Conservation (phyloP, 192 early-diverging fungal genomes). For the Backusella westeae region DNA sequence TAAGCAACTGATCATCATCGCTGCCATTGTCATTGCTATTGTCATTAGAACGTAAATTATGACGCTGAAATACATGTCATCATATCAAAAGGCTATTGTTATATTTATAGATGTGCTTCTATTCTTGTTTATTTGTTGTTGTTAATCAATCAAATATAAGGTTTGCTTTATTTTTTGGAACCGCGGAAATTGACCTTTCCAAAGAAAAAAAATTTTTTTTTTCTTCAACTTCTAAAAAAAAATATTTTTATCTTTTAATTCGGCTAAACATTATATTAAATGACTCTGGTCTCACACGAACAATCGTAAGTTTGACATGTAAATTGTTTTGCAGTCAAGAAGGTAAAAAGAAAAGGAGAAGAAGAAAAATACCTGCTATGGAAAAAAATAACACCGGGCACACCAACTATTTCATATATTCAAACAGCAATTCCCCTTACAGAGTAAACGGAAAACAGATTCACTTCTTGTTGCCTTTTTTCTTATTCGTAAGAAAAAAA, state of each 20-base stretch:
- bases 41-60: background rate
- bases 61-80: background rate
- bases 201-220: background rate
- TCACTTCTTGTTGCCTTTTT: background rate
- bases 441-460: background rate
- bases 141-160: background rate
- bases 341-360: background rate
- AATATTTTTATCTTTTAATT: background rate
- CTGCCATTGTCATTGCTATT: background rate
- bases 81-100: too few species aligned
- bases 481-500: background rate
- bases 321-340: background rate
- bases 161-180: background rate
- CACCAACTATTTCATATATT: background rate
- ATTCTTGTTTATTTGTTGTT: background rate
- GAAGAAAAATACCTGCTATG: background rate
- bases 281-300: background rate
- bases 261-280: background rate
- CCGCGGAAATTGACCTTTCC: background rate
- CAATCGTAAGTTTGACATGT: conserved; percentile 2
- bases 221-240: background rate
- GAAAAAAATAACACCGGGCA: background rate
- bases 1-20: background rate
- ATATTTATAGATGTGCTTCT: background rate
- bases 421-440: background rate